Evolutionary conservation across 2,329 filamentous ascomycete species (phyloP), one percentile per base, ranked within the genome.

Genomic region (Biscogniauxia sp.): DNA sequence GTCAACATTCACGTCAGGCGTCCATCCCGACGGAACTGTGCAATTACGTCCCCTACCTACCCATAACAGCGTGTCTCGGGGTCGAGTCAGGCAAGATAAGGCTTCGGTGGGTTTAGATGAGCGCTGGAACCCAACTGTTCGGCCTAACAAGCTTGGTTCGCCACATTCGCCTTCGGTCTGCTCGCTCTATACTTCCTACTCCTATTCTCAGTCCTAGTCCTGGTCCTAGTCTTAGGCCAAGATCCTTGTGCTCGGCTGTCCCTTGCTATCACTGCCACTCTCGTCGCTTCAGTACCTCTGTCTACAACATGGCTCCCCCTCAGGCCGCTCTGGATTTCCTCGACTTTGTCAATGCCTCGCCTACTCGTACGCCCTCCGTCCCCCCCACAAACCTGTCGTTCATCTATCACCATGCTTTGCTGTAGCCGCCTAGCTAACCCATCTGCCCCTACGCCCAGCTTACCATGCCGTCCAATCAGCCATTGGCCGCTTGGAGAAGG

Each of bases 281-380:
- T 26, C 62, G 52, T 51, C 51, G 6, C n/a, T 69, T 68, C 62
- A 64, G 61, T 58, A 69, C 61, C 56, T 60, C 57, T 55, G 51
- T 60, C 20, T 54, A 57, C 66, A 76, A 62, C 69, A 86, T 86
- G 84, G 78, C 82, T 54, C 79, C 82, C 55, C 79, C 80, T 41
- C 75, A 81, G 67, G 77, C 85, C 57, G 91, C 91, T 58, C 80
- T 90, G 77, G 92, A 96, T 81, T 97, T 97, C 76, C 79, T 97
- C 73, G 89, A 92, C 78, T 97, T 97, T 79, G 89, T 97, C 75
- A 96, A 97, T 78, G 91, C 89, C 65, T 97, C 93, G 61, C 95
- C 95, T 13, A 96, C 93, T 57, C 94, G 93, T 97, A 83, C 49
- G 60, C 32, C 61, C 49, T 62, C 56, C 49, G 41, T 20, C 56